These are phyloP conservation scores for Fusarium euwallaceae DNA, from an alignment of 2,329 filamentous ascomycete genomes.

Conservation along the genomic window DNA sequence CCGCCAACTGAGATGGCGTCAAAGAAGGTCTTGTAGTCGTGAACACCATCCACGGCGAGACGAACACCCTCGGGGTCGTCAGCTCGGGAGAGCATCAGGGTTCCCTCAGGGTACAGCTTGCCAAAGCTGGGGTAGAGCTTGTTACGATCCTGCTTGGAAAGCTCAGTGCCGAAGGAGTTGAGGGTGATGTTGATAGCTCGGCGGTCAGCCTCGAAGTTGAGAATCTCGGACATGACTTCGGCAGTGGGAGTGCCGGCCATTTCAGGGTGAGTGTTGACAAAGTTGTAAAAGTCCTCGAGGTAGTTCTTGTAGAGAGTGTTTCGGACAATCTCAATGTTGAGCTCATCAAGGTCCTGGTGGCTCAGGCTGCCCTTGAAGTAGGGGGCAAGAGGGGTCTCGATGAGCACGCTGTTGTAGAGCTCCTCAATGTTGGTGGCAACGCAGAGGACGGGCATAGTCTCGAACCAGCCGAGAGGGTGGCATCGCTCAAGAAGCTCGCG, in stretches of 20 bases:
- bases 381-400: conserved; percentile 94
- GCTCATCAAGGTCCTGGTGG: conserved; percentile 96
- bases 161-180: conserved; percentile 97
- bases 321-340: conserved; percentile 99
- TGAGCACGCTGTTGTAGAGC: conserved; percentile 96
- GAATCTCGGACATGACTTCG: conserved; percentile 94
- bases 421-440: conserved; percentile 99
- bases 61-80: conserved; percentile 96
- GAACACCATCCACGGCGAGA: conserved; percentile 91
- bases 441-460: conserved; percentile 97
- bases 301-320: conserved; percentile 99
- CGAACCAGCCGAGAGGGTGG: conserved; percentile 98
- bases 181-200: conserved; percentile 99
- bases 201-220: conserved; percentile 97
- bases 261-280: conserved; percentile 90
- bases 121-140: conserved; percentile 97
- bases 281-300: conserved; percentile 95
- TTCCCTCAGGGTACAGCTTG: conserved; percentile 92
- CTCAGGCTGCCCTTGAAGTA: conserved; percentile 98
- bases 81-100: conserved; percentile 91
- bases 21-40: conserved; percentile 96
- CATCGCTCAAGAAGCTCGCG: conserved; percentile 95
- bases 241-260: conserved; percentile 89
- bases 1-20: conserved; percentile 87
- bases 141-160: conserved; percentile 92